phyloP scores from a whole-genome alignment of 2,329 filamentous ascomycete species.

The Herpomyces periplanetae region DNA sequence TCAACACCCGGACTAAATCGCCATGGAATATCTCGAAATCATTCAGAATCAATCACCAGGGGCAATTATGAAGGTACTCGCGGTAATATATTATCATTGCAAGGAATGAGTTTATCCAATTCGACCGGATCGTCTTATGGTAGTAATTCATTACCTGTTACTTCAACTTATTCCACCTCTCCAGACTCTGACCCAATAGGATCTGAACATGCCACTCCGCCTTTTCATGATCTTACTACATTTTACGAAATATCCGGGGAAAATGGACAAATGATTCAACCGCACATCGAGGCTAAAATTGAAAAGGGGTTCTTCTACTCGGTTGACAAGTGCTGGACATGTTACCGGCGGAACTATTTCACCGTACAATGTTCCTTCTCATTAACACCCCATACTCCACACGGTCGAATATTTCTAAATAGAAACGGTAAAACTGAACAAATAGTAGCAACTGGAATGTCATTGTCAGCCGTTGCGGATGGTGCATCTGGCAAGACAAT shows the following conservation, averaged over 20 bases:
- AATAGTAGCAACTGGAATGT: constrained; percentile 39
- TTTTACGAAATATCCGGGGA: constrained; percentile 20
- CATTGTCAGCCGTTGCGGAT: constrained; percentile 44
- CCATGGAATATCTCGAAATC: too few relatives aligned
- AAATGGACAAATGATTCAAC: constrained; percentile 18
- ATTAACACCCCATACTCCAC: constrained; percentile 19
- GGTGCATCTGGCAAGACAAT: constrained; percentile 33
- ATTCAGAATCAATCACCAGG: too few relatives aligned
- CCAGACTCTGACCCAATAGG: too few relatives aligned
- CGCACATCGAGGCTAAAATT: constrained; percentile 37
- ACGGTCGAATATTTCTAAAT: constrained; percentile 17
- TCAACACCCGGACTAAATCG: too few relatives aligned
- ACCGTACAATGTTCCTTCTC: constrained; percentile 42
- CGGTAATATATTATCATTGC: too few relatives aligned
- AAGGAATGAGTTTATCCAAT: too few relatives aligned
- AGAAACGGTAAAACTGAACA: constrained; percentile 12
- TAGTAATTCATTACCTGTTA: too few relatives aligned
- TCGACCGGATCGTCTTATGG: too few relatives aligned
- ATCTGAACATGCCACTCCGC: constrained; percentile 9
- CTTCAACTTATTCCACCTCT: too few relatives aligned
- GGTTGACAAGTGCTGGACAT: constrained; percentile 50
- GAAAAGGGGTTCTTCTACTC: constrained; percentile 55
- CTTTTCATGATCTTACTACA: constrained; percentile 11
- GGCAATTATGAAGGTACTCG: too few relatives aligned
- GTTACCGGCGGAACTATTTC: constrained; percentile 70